Percentiles rank a stretch among this genome's conserved stretches.
Evolutionary conservation across 2,329 filamentous ascomycete genomes (phyloP).

Genomic region (Corynespora cassiicola): DNA sequence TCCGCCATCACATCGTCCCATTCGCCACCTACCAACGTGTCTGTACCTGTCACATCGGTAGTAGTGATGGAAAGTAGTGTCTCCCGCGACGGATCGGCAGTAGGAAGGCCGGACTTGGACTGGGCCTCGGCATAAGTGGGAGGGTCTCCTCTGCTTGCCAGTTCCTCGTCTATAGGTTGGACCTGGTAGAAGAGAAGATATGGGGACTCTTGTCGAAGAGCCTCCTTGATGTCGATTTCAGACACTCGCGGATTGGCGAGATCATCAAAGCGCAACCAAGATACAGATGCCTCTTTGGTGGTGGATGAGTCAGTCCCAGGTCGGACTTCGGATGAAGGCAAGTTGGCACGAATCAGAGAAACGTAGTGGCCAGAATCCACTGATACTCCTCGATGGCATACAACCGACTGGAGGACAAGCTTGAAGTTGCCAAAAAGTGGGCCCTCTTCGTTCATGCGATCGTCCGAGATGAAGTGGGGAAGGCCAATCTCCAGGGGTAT

Average conservation of each 20-base stretch:
- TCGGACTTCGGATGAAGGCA: conserved; percentile 23
- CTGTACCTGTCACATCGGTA: conserved; percentile 14
- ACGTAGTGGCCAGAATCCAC: conserved; percentile 92
- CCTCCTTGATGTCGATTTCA: conserved; percentile 77
- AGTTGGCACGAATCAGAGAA: conserved; percentile 79
- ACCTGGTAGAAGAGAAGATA: conserved; percentile 97
- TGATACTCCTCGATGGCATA: conserved; percentile 88
- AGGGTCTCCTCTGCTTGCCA: conserved; percentile 45
- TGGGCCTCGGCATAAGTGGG: conserved; percentile 50
- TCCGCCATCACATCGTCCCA: conserved; percentile 25
- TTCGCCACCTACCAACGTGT: conserved; percentile 27
- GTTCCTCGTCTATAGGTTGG: conserved; percentile 79
- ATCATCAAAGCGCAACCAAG: conserved; percentile 93
- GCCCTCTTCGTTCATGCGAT: conserved; percentile 70
- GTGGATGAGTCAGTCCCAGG: conserved; percentile 54
- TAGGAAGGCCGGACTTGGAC: conserved; percentile 19
- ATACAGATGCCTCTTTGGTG: conserved; percentile 51
- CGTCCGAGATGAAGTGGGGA: conserved; percentile 88
- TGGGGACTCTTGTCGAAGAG: conserved; percentile 84
- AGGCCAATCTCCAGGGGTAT: conserved; percentile 85
- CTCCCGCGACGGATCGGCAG: conserved; percentile 33
- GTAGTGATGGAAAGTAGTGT: conserved; percentile 28
- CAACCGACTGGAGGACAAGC: conserved; percentile 85
- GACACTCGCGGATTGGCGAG: conserved; percentile 75
- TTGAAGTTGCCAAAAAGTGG: conserved; percentile 88